Conservation (phyloP, 2,329 filamentous ascomycete species). For the Periconia sp. region DNA sequence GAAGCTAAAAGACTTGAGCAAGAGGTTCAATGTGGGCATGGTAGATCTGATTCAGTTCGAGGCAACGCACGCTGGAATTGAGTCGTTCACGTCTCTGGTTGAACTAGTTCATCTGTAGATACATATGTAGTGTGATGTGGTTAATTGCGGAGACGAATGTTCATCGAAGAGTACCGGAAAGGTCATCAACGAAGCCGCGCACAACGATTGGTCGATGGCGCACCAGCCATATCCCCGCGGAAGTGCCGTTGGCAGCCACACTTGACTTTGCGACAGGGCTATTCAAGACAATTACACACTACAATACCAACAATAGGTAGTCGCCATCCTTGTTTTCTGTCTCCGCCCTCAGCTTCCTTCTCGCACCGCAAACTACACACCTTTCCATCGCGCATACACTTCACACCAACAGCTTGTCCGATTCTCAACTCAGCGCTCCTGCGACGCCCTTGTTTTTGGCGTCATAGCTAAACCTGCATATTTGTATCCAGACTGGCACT, state of each 20-base stretch:
- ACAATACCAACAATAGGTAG: neutral
- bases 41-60: slow-evolving; percentile 38
- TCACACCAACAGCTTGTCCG: neutral
- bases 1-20: slow-evolving; percentile 6
- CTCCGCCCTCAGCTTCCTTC: neutral
- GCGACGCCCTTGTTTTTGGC: neutral
- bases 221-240: neutral
- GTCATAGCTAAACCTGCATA: neutral
- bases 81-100: neutral
- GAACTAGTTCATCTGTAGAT: too few relatives aligned
- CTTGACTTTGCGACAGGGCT: neutral
- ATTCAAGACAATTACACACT: neutral
- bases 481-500: neutral
- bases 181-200: too few relatives aligned
- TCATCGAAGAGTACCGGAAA: too few relatives aligned
- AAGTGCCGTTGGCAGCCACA: neutral
- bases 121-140: too few relatives aligned
- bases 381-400: neutral
- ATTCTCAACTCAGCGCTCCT: neutral
- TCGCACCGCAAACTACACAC: neutral
- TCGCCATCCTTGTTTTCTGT: neutral
- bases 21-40: slow-evolving; percentile 29
- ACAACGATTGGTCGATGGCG: neutral
- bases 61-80: slow-evolving; percentile 23
- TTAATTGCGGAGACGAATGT: too few relatives aligned